These are phyloP conservation scores for Omphalotus guepiniiformis DNA, from an alignment of 768 basidiomycete genomes.

Conservation along the genomic window DNA sequence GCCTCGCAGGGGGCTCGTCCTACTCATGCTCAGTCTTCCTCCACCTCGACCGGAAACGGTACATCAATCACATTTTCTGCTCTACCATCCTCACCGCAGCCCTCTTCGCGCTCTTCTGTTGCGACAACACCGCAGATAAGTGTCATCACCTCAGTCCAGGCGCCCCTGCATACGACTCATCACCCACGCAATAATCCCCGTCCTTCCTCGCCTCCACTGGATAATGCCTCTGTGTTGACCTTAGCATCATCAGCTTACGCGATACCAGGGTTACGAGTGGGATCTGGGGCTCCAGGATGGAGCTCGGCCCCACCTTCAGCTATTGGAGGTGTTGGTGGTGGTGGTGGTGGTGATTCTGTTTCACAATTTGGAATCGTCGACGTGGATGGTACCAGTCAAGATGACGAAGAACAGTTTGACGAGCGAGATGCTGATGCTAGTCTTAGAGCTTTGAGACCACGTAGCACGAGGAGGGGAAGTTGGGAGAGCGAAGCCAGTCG, in stretches of 20 bases:
- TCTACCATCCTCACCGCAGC: slow-evolving; percentile 46
- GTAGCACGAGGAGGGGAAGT: slow-evolving; percentile 82
- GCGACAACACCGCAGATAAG: slow-evolving; percentile 8
- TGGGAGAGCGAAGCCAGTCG: slow-evolving; percentile 90
- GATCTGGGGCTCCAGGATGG: slow-evolving; percentile 38
- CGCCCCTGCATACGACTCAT: slow-evolving; percentile 85
- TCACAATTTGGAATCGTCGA: slow-evolving; percentile 69
- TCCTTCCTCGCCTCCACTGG: slow-evolving; percentile 84
- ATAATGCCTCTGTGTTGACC: slow-evolving; percentile 90
- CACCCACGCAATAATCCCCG: slow-evolving; percentile 96
- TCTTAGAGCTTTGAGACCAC: slow-evolving; percentile 81
- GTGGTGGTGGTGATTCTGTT: slow-evolving; percentile 55
- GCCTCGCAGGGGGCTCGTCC: slow-evolving; percentile 49
- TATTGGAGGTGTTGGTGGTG: slow-evolving; percentile 42
- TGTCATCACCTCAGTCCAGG: slow-evolving; percentile 52
- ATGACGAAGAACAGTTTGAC: slow-evolving; percentile 63
- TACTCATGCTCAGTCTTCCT: slow-evolving; percentile 58
- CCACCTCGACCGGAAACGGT: slow-evolving; percentile 44
- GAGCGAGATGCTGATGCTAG: slow-evolving; percentile 81
- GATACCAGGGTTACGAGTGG: slow-evolving; percentile 51
- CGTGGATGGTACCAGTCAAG: slow-evolving; percentile 57
- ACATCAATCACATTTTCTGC: slow-evolving; percentile 73
- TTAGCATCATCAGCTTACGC: slow-evolving; percentile 93
- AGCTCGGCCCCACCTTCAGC: slow-evolving; percentile 47
- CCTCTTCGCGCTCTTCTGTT: slow-evolving; percentile 37